Percentiles rank a stretch among this genome's conserved stretches.
These are phyloP conservation scores for Aureobasidium sp. DNA, from an alignment of 2,329 filamentous ascomycete species.

Conservation along the genomic window DNA sequence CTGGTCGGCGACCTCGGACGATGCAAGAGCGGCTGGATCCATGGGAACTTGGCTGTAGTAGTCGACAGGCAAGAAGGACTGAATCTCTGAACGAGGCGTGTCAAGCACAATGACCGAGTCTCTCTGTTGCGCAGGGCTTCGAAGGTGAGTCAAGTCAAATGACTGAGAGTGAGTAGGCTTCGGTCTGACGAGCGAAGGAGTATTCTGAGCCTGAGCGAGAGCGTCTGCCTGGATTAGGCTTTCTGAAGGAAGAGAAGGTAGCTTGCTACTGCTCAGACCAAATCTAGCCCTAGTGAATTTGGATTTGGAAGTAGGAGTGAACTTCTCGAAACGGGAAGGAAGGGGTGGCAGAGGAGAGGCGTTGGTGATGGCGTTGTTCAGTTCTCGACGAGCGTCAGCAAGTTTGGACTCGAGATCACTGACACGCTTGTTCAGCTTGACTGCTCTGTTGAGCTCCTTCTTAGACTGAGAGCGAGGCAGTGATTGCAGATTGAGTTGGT, in stretches of 20 bases:
- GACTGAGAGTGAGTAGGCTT: constrained; percentile 7
- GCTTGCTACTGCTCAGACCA: constrained; percentile 28
- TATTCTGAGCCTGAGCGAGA: background rate
- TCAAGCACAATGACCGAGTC: constrained; percentile 9
- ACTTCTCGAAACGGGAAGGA: constrained; percentile 30
- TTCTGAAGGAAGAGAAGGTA: constrained; percentile 35
- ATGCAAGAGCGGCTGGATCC: constrained; percentile 3
- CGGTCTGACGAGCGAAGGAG: constrained; percentile 8
- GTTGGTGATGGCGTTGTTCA: constrained; percentile 43
- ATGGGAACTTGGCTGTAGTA: background rate
- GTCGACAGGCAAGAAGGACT: background rate
- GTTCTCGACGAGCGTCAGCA: constrained; percentile 47
- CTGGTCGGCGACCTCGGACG: constrained; percentile 1
- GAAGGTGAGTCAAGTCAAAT: constrained; percentile 2
- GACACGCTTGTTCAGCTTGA: constrained; percentile 52
- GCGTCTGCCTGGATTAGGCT: constrained; percentile 29
- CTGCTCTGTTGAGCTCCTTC: constrained; percentile 51
- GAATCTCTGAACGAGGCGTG: background rate
- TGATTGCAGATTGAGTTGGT: constrained; percentile 1
- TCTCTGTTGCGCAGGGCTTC: background rate
- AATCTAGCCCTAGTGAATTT: constrained; percentile 28
- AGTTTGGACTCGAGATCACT: constrained; percentile 56
- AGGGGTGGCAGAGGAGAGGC: constrained; percentile 33
- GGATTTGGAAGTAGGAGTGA: constrained; percentile 26
- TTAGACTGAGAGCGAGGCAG: constrained; percentile 46